A percentile compares a stretch with the other conserved stretches of the same genome.
Conservation (phyloP, 805 yeast species). For the Wickerhamiella nectarea region DNA sequence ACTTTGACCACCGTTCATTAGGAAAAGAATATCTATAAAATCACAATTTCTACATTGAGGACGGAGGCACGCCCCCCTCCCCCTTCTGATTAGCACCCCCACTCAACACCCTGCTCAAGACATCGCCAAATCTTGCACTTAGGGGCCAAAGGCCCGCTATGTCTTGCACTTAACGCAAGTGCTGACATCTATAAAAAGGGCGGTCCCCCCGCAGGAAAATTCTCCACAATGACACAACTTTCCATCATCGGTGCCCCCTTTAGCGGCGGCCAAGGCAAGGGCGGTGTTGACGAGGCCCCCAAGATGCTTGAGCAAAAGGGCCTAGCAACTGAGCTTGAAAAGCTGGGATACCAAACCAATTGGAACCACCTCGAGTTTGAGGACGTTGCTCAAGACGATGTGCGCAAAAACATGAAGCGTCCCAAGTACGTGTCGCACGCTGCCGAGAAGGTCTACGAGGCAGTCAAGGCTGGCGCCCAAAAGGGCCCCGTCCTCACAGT, state of each 20-base stretch:
- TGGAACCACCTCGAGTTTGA: conserved; percentile 24
- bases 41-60: no score
- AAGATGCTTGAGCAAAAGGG: conserved; percentile 62
- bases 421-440: conserved; percentile 68
- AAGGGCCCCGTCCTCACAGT: conserved; percentile 61
- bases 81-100: background rate
- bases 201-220: background rate
- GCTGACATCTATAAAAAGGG: conserved; percentile 5
- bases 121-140: conserved; percentile 9
- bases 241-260: conserved; percentile 73
- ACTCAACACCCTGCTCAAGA: background rate
- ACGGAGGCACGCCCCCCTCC: no score
- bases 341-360: conserved; percentile 61
- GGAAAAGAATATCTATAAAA: no score
- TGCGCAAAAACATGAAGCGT: conserved; percentile 47
- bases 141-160: conserved; percentile 5
- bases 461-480: conserved; percentile 41
- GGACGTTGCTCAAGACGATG: conserved; percentile 35
- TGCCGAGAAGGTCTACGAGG: conserved; percentile 45
- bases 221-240: background rate
- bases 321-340: conserved; percentile 43
- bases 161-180: conserved; percentile 9
- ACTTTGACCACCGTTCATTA: no score
- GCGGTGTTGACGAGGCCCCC: conserved; percentile 95
- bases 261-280: conserved; percentile 88